Conservation (phyloP, 192 early-diverging fungal species). For the Coemansia sp. region DNA sequence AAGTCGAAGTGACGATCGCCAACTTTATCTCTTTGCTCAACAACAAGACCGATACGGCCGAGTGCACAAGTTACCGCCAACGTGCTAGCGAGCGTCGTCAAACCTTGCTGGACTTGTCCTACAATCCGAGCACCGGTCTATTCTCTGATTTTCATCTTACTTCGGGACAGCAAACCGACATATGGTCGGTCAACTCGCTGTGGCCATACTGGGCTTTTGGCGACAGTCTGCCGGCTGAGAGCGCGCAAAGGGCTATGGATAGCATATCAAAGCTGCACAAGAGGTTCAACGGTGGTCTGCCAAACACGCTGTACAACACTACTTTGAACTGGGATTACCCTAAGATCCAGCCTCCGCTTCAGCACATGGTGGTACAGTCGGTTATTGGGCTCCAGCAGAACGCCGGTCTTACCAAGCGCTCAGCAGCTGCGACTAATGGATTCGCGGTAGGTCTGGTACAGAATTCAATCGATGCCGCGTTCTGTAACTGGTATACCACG, state of each 20-base stretch:
- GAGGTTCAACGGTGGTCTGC: slow-evolving; percentile 62
- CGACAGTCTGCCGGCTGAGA: slow-evolving; percentile 16
- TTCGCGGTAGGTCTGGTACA: slow-evolving; percentile 42
- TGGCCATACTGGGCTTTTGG: slow-evolving; percentile 67
- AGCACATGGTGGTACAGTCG: slow-evolving; percentile 57
- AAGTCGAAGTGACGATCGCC: slow-evolving; percentile 37
- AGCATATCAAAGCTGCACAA: slow-evolving; percentile 41
- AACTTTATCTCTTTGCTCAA: slow-evolving; percentile 23
- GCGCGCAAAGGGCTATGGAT: slow-evolving; percentile 49
- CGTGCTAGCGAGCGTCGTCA: slow-evolving; percentile 52
- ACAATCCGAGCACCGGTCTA: slow-evolving; percentile 49
- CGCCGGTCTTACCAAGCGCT: slow-evolving; percentile 1
- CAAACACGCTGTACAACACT: slow-evolving; percentile 63
- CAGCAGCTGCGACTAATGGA: neutral
- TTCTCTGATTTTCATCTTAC: slow-evolving; percentile 66
- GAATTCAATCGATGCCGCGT: slow-evolving; percentile 57
- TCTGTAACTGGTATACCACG: slow-evolving; percentile 71
- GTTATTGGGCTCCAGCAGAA: slow-evolving; percentile 12
- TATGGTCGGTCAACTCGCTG: slow-evolving; percentile 59
- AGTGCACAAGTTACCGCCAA: slow-evolving; percentile 19
- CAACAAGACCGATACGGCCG: slow-evolving; percentile 16
- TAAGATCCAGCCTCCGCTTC: slow-evolving; percentile 66
- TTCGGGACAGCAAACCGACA: slow-evolving; percentile 29
- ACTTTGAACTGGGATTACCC: slow-evolving; percentile 72
- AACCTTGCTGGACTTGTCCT: slow-evolving; percentile 59